Conservation (phyloP, 257 asterid genomes). For the Solanum dulcamara region DNA sequence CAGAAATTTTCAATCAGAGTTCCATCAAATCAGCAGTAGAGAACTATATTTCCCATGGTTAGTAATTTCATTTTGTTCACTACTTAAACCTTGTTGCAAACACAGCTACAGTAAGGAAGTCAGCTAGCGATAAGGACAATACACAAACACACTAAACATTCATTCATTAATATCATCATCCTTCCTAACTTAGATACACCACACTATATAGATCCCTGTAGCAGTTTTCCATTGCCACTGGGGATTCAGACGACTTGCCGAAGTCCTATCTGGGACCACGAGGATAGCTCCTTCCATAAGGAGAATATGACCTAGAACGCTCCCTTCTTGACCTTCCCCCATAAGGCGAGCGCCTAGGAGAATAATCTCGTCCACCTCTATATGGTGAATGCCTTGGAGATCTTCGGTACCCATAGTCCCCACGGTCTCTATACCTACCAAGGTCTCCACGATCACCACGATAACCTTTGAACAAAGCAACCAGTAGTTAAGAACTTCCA, state of each 20-base stretch:
- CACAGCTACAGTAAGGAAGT: not conserved
- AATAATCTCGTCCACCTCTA: conserved; percentile 13
- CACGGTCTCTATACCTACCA: conserved; percentile 69
- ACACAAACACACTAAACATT: not conserved
- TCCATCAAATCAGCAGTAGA: not conserved
- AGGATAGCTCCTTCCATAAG: conserved; percentile 6
- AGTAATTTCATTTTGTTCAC: not conserved
- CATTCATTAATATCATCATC: not conserved
- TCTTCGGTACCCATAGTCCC: conserved; percentile 73
- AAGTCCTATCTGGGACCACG: conserved; percentile 7
- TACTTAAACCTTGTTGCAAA: not conserved
- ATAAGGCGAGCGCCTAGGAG: conserved; percentile 26
- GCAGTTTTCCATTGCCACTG: not conserved
- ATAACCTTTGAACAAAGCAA: conserved; percentile 32
- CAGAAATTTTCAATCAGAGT: not conserved
- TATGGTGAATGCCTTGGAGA: conserved; percentile 55
- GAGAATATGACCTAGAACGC: conserved; percentile 15
- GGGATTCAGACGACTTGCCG: not conserved
- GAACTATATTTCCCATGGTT: not conserved
- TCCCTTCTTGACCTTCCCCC: conserved; percentile 28
- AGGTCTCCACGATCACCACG: conserved; percentile 51
- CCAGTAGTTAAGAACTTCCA: not conserved
- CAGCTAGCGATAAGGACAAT: not conserved
- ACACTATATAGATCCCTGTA: not conserved
- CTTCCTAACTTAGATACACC: not conserved